A percentile compares a stretch with the other conserved stretches of the same genome.
Evolutionary conservation across 163 green algal genomes (phyloP).

Genomic region (Picocystis sp.): DNA sequence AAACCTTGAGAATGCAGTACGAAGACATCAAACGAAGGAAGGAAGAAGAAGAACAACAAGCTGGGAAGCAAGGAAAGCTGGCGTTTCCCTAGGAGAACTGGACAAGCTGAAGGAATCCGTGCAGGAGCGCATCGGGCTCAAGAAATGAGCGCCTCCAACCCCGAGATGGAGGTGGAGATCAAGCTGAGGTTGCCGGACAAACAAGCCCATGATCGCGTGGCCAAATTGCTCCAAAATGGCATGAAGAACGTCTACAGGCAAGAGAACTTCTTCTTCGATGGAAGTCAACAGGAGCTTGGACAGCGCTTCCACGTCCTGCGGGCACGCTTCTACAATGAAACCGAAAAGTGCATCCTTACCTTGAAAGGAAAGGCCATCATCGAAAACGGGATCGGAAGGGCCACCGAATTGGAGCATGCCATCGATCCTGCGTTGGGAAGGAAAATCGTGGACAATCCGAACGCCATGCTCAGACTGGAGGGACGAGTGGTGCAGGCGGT

Average conservation of each 20-base stretch:
- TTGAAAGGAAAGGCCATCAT: conserved; percentile 72
- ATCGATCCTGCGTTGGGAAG: conserved; percentile 28
- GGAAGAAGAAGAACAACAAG: conserved; percentile 3
- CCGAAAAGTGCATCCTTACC: conserved; percentile 65
- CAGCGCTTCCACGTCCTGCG: conserved; percentile 41
- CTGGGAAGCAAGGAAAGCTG: background rate
- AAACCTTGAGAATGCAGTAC: conserved; percentile 10
- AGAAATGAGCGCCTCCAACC: background rate
- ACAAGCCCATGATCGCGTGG: conserved; percentile 39
- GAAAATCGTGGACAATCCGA: conserved; percentile 33
- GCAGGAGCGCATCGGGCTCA: too few species aligned
- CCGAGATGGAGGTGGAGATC: conserved; percentile 55
- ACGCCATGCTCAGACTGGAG: conserved; percentile 23
- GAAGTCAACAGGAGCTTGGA: conserved; percentile 53
- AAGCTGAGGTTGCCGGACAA: conserved; percentile 61
- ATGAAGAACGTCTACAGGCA: conserved; percentile 37
- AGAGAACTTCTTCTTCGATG: conserved; percentile 95
- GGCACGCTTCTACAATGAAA: conserved; percentile 59
- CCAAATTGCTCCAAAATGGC: conserved; percentile 17
- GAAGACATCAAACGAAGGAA: conserved; percentile 10
- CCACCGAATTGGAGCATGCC: conserved; percentile 55
- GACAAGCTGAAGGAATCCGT: too few species aligned
- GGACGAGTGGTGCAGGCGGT: conserved; percentile 4
- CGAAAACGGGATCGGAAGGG: conserved; percentile 57
- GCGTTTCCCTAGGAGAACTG: too few species aligned